Base-by-base conservation (phyloP, 805 yeast genomes). In the Geotrichum ghanense region DNA sequence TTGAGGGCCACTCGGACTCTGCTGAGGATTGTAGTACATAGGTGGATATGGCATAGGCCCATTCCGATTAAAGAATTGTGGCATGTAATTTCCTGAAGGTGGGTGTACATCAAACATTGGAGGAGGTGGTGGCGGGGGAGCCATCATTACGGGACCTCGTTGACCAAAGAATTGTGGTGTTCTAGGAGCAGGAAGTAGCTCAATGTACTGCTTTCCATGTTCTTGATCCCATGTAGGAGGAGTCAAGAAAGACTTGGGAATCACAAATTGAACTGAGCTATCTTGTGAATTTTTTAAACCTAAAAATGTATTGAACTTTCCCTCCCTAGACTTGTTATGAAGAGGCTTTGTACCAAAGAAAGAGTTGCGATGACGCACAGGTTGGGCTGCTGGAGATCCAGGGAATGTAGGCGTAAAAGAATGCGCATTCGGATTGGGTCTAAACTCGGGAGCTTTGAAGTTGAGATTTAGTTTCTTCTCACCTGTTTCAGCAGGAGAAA, bases 211-310 rank as follows among this genome's bases (percentile, higher is more conserved):
- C 25, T 43, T 45, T 48, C 74, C 78, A 41, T 76, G 83, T 21
- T 73, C 62, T 2, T 79, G 76, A 43, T 73, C 65, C 94, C 94
- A 84, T 0, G 89, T 81, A 45, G 94, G 94, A 7, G 85, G 80
- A 0, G 90, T 81, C 37, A 71, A 70, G 60, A 74, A 85, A 4
- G 92, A 79, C 54, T 70, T 76, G 53, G 80, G 88, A 50, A 80
- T 68, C 14, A 26, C 22, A 34, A 50, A 48, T 16, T 34, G 24
- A 21, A 21, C 31, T 23, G 24, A 25, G 16, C 22, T 44, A 10
- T 42, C 44, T 43, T 61, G 59, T 5, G 58, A 58, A 37, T 62
- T 59, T 47, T 71, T 71, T 3, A 76, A 69, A 22, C 73, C 70
- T 16, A 69, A 52, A 50, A 81, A 74, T 52, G 80, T 64, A 57